Conservation (phyloP, 2,329 filamentous ascomycete genomes). For the Colletotrichum falcatum region DNA sequence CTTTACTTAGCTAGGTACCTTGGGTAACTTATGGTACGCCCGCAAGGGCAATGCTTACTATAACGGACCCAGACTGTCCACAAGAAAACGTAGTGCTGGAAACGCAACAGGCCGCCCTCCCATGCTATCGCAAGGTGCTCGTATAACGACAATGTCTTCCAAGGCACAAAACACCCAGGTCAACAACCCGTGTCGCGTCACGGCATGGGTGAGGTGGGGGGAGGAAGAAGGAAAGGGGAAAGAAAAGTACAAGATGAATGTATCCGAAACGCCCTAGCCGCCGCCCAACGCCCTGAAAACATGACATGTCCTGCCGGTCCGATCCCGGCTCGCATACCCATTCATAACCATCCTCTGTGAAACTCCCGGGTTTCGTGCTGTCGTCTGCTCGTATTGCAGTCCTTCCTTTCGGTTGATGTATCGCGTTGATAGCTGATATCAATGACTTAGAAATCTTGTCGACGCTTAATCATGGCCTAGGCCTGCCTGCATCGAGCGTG, state of each 20-base stretch:
- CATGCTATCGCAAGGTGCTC: conserved; percentile 7
- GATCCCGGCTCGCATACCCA: conserved; percentile 20
- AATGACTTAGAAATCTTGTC: neutral
- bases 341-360: conserved; percentile 12
- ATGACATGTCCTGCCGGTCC: conserved; percentile 27
- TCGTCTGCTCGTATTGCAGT: conserved; percentile 11
- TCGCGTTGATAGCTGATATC: conserved; percentile 1
- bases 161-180: neutral
- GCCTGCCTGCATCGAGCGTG: neutral
- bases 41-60: conserved; percentile 5
- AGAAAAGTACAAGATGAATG: conserved; percentile 9
- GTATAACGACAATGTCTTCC: conserved; percentile 6
- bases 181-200: conserved; percentile 6
- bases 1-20: neutral
- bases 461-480: neutral
- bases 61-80: conserved; percentile 9
- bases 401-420: neutral
- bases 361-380: neutral
- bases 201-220: neutral
- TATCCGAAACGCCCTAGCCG: conserved; percentile 32
- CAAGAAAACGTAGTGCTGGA: conserved; percentile 2
- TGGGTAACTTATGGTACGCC: neutral
- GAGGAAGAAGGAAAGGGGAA: neutral
- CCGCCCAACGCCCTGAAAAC: conserved; percentile 36
- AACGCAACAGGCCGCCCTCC: conserved; percentile 28